Base-by-base conservation (phyloP, 331 rosid species). In the Spiraea crenata region DNA sequence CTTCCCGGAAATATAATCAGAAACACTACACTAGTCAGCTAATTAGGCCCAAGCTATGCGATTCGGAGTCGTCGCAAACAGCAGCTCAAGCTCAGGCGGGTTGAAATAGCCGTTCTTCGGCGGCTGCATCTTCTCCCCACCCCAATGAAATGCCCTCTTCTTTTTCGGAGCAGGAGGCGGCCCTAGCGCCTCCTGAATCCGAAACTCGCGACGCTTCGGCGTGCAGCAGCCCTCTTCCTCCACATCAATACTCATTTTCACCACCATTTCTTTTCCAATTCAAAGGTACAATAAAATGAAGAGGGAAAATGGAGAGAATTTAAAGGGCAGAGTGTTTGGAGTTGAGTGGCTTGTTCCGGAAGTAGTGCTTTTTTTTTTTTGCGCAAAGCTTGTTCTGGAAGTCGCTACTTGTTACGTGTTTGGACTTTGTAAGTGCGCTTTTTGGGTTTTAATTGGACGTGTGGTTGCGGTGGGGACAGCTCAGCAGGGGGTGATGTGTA, bases 161-260 rank as follows among this genome's bases (percentile, higher is more conserved):
- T 91, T 91, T 84, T 67, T 91, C 0, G 90, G 90, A 3, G 92
- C 82, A 0, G 90, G 89, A 9, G 91, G 93, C 0, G 91, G 89
- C 59, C 19, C 80, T 70, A 49, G 19, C 61, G 75, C 70, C 79
- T 50, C 57, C 0, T 69, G 84, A 19, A 92, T 89, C 56, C 60
- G 73, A 63, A 72, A 76, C 74, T 89, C 96, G 51, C 77, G 38
- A 59, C 88, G 77, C 35, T 78, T 80, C 17, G 97, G 96, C 6
- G 83, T 82, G 0, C 75, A 31, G 63, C 74, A 85, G 5, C 85
- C 78, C 6, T 52, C 79, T 38, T 73, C 62, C 2, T 50, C 72
- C 1, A 16, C 65, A 19, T 38, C 47, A 65, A 57, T 57, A 46
- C n/a, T 45, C 38, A 45, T 34, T 40, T 57, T 38, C 74, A 44